Evolutionary conservation across 139 green algal species (phyloP).

Genomic region (Chlamydomonas urium): DNA sequence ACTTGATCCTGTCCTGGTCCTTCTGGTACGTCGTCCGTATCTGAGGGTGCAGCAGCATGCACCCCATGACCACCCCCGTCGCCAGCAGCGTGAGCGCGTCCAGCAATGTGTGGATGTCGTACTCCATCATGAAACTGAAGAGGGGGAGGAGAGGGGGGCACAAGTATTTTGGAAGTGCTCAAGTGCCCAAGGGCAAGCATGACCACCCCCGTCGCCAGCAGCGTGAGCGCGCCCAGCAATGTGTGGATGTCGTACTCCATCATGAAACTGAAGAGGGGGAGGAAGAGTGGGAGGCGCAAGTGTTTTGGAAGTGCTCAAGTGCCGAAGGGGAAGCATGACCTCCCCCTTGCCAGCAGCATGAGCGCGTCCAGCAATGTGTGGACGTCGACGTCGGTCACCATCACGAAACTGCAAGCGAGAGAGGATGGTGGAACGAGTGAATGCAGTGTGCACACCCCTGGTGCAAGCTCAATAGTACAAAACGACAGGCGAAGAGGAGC

Average conservation of each 20-base stretch:
- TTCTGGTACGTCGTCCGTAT: constrained; percentile 80
- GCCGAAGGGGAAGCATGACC: too few species aligned
- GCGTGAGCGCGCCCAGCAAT: constrained; percentile 85
- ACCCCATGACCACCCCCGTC: constrained; percentile 84
- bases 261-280: constrained; percentile 84
- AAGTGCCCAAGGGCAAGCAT: too few species aligned
- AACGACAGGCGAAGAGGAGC: too few species aligned
- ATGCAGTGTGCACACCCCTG: too few species aligned
- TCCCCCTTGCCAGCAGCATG: constrained; percentile 79
- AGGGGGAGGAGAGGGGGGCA: background rate
- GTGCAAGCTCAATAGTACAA: too few species aligned
- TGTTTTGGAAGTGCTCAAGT: too few species aligned
- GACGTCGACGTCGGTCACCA: constrained; percentile 99
- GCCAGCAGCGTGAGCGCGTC: constrained; percentile 83
- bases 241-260: constrained; percentile 99
- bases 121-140: constrained; percentile 96
- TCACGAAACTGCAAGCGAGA: constrained; percentile 39
- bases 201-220: constrained; percentile 81
- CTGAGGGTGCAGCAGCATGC: constrained; percentile 49
- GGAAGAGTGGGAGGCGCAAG: too few species aligned
- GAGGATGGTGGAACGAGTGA: too few species aligned
- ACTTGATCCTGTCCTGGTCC: constrained; percentile 74
- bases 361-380: constrained; percentile 93
- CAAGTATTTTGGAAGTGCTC: too few species aligned
- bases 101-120: constrained; percentile 96